Percentiles rank a stretch among this genome's conserved stretches.
These are phyloP conservation scores for Entamoeba nuttalli DNA, from an alignment of 208 protist genomes.

Conservation along the genomic window DNA sequence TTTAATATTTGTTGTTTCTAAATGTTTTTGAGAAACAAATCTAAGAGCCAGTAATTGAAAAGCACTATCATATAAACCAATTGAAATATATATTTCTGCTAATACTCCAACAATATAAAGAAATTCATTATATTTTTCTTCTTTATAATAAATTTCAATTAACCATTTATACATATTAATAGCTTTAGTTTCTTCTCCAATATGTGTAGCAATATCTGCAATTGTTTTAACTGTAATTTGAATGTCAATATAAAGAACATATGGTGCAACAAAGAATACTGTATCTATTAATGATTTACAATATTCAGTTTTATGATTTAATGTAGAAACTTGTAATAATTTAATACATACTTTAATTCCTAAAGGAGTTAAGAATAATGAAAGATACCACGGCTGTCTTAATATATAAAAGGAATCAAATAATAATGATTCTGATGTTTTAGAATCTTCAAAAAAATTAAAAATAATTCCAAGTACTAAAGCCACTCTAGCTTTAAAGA, in stretches of 20 bases:
- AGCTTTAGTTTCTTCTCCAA: not conserved
- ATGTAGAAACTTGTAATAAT: not conserved
- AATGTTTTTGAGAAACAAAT: not conserved
- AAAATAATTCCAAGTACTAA: not conserved
- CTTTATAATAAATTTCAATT: not conserved
- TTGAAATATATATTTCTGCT: not conserved
- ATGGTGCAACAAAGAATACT: not conserved
- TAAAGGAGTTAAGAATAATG: not conserved
- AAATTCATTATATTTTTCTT: not conserved
- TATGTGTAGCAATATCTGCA: not conserved
- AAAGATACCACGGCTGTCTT: not conserved
- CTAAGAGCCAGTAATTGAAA: not conserved
- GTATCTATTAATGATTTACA: not conserved
- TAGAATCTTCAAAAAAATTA: not conserved
- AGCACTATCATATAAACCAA: not conserved
- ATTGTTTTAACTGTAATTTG: not conserved
- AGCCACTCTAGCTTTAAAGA: not conserved
- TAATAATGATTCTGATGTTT: not conserved
- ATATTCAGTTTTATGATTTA: not conserved
- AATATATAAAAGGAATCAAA: not conserved
- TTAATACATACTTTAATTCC: not conserved
- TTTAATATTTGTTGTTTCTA: not conserved
- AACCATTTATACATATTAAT: not conserved
- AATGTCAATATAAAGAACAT: not conserved
- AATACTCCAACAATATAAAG: not conserved